A percentile compares a stretch with the other conserved stretches of the same genome.
Conservation (phyloP, 305 asterid species). For the Galium porrigens region DNA sequence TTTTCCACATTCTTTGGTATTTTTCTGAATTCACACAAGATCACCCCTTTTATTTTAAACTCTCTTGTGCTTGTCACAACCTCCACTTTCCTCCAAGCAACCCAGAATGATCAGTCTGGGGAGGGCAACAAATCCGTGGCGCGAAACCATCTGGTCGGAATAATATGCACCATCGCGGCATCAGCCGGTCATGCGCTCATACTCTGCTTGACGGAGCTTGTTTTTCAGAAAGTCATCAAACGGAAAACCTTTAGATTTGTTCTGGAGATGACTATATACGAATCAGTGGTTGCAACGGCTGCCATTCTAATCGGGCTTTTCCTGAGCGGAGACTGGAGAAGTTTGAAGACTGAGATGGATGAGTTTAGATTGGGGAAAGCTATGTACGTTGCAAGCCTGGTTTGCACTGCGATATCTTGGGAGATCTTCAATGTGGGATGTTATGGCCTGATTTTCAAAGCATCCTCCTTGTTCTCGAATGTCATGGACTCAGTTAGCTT, state of each 20-base stretch:
- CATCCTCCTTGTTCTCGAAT: constrained; percentile 24
- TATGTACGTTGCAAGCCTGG: constrained; percentile 2
- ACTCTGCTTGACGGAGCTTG: constrained; percentile 3
- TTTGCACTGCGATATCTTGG: constrained; percentile 12
- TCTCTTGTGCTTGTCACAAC: constrained; percentile 14
- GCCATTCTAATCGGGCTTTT: constrained; percentile 9
- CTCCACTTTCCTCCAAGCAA: background rate
- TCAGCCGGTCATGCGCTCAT: constrained; percentile 5
- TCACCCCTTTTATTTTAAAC: constrained; percentile 50
- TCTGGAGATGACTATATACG: background rate
- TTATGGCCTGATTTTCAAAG: constrained; percentile 12
- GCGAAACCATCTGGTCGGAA: background rate
- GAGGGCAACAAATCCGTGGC: background rate
- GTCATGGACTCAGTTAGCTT: constrained; percentile 18
- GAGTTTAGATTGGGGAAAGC: constrained; percentile 6
- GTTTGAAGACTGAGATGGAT: constrained; percentile 12
- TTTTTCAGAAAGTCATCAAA: background rate
- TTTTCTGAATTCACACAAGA: constrained; percentile 41
- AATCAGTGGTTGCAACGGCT: background rate
- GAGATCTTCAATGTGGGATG: constrained; percentile 9
- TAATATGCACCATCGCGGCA: constrained; percentile 4
- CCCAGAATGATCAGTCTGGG: background rate
- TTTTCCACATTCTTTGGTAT: constrained; percentile 50
- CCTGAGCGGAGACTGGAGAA: constrained; percentile 14
- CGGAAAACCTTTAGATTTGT: background rate